Conservation (phyloP, 225 moss, liverwort and hornwort genomes). For the Bryum argenteum region DNA sequence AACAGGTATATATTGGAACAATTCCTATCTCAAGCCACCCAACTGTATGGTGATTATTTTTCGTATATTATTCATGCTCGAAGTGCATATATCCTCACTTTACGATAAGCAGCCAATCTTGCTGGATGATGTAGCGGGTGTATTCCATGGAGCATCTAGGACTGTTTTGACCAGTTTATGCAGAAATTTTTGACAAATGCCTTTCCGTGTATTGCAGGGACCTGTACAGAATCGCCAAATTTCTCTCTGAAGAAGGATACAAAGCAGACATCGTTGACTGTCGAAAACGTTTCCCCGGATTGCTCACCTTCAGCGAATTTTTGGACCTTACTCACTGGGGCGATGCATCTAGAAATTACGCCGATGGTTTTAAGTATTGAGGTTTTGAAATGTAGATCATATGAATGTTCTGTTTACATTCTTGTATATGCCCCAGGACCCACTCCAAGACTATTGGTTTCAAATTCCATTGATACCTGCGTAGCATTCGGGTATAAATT, state of each 20-base stretch:
- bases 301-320: constrained; percentile 52
- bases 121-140: not conserved
- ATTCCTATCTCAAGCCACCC: not conserved
- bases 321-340: constrained; percentile 53
- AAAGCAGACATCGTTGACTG: constrained; percentile 50
- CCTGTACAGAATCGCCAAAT: constrained; percentile 56
- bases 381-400: not conserved
- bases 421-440: constrained; percentile 13
- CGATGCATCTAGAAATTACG: constrained; percentile 43
- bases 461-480: not conserved
- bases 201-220: constrained; percentile 45
- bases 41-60: not conserved
- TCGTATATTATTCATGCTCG: not conserved
- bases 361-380: constrained; percentile 56
- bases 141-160: not conserved
- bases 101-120: constrained; percentile 1
- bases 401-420: not conserved
- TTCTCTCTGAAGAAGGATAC: constrained; percentile 56
- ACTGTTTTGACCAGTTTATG: not conserved
- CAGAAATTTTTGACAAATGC: constrained; percentile 15
- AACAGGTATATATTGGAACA: constrained; percentile 40
- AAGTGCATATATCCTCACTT: constrained; percentile 5
- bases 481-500: not conserved
- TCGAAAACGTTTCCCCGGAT: constrained; percentile 46
- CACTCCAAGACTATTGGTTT: not conserved